Conservation (phyloP, 805 yeast species). For the Komagataella mondaviorum region DNA sequence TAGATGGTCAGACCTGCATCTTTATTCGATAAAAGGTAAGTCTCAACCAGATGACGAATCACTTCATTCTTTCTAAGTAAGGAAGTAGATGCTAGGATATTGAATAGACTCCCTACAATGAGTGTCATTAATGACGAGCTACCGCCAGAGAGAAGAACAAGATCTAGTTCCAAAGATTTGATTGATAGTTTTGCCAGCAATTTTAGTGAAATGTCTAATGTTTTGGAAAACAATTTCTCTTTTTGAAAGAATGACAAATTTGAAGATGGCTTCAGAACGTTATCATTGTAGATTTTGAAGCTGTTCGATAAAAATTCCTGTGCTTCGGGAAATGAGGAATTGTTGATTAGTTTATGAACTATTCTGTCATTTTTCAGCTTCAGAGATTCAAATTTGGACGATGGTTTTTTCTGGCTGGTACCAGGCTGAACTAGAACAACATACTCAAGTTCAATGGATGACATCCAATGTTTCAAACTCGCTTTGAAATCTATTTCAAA, state of each 20-base stretch:
- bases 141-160: not conserved
- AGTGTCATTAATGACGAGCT: not conserved
- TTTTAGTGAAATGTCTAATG: not conserved
- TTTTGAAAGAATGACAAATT: not conserved
- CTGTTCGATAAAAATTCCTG: not conserved
- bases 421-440: not conserved
- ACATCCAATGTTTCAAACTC: not conserved
- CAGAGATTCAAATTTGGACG: not conserved
- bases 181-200: not conserved
- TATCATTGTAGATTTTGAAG: not conserved
- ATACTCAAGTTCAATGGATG: not conserved
- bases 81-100: not conserved
- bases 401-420: not conserved
- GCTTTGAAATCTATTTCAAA: not conserved
- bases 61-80: not conserved
- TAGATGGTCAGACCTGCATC: not conserved
- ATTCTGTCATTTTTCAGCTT: not conserved
- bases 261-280: not conserved
- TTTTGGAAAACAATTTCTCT: not conserved
- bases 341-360: not conserved
- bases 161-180: not conserved
- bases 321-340: not conserved
- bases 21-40: not conserved
- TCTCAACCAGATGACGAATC: not conserved
- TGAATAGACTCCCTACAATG: not conserved